A percentile compares a stretch with the other conserved stretches of the same genome.
Evolutionary conservation across 441 rosid genomes (phyloP).

Genomic region (Croton laevigatus): DNA sequence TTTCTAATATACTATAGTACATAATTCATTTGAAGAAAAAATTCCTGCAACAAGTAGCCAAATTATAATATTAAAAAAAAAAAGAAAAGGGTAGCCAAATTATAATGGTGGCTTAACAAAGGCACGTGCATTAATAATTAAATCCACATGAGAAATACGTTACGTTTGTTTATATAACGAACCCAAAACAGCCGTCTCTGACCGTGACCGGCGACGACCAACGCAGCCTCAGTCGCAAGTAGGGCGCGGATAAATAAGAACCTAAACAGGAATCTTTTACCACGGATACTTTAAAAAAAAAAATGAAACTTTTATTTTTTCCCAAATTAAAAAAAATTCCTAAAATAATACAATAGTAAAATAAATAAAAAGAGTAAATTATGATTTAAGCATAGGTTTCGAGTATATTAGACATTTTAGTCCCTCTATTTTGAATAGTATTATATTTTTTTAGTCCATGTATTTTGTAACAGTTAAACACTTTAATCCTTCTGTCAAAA

Average conservation of each 20-base stretch:
- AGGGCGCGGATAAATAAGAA: background rate
- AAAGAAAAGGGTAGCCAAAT: background rate
- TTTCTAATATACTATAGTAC: too few relatives aligned
- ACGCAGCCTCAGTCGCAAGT: background rate
- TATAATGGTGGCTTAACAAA: background rate
- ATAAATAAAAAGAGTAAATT: background rate
- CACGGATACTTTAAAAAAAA: background rate
- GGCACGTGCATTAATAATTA: conserved; percentile 13
- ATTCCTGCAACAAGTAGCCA: background rate
- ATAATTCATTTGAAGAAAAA: too few relatives aligned
- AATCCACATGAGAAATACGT: background rate
- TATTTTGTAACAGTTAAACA: too few relatives aligned
- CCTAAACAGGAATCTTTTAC: conserved; percentile 2
- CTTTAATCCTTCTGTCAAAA: too few relatives aligned
- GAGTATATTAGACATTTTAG: too few relatives aligned
- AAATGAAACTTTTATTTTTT: background rate
- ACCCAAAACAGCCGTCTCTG: background rate
- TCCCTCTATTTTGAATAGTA: too few relatives aligned
- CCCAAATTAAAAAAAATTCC: background rate
- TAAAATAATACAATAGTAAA: background rate
- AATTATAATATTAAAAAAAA: too few relatives aligned
- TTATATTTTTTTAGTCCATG: too few relatives aligned
- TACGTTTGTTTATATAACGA: too few relatives aligned
- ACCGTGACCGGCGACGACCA: background rate
- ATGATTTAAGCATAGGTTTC: background rate